Conservation (phyloP, 2,329 filamentous ascomycete species). For the Pyricularia grisea region DNA sequence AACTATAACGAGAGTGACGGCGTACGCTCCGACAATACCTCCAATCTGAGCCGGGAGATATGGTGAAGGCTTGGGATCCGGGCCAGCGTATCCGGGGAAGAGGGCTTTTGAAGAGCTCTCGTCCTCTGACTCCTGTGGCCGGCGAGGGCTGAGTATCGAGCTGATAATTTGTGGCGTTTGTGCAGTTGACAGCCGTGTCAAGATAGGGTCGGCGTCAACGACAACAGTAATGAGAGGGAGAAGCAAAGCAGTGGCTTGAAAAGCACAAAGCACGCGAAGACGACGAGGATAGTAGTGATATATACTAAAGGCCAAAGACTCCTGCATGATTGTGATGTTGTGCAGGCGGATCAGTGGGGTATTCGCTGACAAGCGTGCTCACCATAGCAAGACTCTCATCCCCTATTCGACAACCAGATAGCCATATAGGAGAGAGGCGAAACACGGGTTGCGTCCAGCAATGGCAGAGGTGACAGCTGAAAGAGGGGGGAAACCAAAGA, state of each 20-base stretch:
- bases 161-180: neutral
- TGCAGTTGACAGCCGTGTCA: conserved; percentile 8
- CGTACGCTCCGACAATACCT: conserved; percentile 76
- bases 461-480: conserved; percentile 24
- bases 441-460: conserved; percentile 40
- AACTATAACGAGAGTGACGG: conserved; percentile 65
- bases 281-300: conserved; percentile 16
- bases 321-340: conserved; percentile 30
- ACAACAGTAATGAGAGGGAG: conserved; percentile 6
- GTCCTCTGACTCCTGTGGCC: neutral
- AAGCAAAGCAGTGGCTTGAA: conserved; percentile 13
- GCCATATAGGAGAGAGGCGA: conserved; percentile 23
- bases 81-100: conserved; percentile 35
- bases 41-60: conserved; percentile 75
- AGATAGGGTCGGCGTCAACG: conserved; percentile 15
- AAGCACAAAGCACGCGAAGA: conserved; percentile 6
- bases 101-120: conserved; percentile 17
- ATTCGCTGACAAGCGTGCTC: neutral
- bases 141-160: neutral
- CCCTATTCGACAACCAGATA: conserved; percentile 17
- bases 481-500: conserved; percentile 13
- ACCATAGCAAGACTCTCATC: conserved; percentile 15
- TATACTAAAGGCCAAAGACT: conserved; percentile 10
- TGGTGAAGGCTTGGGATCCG: neutral
- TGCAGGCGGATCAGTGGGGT: neutral